Evolutionary conservation across 345 rosid genomes (phyloP), one percentile per base, ranked within the genome.

Genomic region (Pistacia integerrima): DNA sequence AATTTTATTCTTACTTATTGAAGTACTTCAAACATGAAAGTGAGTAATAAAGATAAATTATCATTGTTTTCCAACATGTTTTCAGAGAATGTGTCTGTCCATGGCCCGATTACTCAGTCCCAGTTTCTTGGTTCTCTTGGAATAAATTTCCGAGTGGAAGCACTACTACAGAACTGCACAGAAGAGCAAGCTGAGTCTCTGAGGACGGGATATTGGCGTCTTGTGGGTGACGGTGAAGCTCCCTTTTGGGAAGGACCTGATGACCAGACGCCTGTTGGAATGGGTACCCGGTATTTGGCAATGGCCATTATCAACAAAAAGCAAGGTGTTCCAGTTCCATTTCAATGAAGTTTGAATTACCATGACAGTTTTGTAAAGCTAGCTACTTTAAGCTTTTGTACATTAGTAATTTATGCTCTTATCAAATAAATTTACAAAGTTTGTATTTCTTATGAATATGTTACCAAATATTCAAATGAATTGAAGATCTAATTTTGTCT

Each of bases 231-330:
- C 14, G 98, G 98, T 3, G 94, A 92, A 85, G 98, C 97, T 14
- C 99, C 98, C 1, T 95, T 95, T 80, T 95, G 98, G 99, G 96
- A 95, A 74, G 98, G 97, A 72, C 92, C 94, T 0, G 90, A 90
- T 63, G 97, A 92, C 48, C 83, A 87, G 51, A 86, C 77, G 7
- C 97, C 97, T 1, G 88, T 92, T 5, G 99, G 99, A 3, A 90
- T 95, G 99, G 99, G 99, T 17, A 88, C 88, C n/a, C 81, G 97
- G 74, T 95, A 95, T 80, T 82, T 88, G 69, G 99, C 90, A 74
- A 90, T 89, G 93, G 87, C 94, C 65, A 93, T 96, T 66, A 97
- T 91, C 80, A 93, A 92, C 94, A 89, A 84, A 81, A 90, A 85
- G 78, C 94, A 87, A 75, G 97, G 97, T 41, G 77, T 72, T 77